Conservation (phyloP, 2,329 filamentous ascomycete species). For the Xylariomycetidae sp. region DNA sequence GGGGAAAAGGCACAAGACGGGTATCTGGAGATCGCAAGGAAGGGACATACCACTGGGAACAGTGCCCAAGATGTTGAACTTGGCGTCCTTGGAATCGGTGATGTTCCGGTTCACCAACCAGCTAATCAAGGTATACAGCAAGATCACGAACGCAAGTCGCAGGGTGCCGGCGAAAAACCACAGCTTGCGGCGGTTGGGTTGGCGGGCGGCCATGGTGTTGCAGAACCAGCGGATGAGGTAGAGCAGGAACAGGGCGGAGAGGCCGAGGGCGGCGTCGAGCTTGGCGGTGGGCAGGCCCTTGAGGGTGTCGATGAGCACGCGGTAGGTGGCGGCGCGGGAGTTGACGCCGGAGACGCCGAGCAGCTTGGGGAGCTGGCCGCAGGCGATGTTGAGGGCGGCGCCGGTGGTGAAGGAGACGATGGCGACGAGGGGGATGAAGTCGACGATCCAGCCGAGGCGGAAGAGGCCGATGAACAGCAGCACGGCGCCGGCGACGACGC, state of each 20-base stretch:
- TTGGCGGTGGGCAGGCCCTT: conserved; percentile 41
- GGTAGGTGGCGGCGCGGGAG: conserved; percentile 42
- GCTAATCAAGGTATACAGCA: conserved; percentile 74
- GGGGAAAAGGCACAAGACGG: too few species aligned
- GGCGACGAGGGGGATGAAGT: conserved; percentile 46
- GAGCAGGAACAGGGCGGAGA: conserved; percentile 62
- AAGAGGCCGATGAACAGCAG: conserved; percentile 43
- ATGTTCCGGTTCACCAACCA: conserved; percentile 61
- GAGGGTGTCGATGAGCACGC: conserved; percentile 45
- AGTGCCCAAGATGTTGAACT: conserved; percentile 57
- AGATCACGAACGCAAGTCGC: conserved; percentile 72
- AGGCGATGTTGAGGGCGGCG: conserved; percentile 43
- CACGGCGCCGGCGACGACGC: conserved; percentile 42
- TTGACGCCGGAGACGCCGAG: conserved; percentile 45
- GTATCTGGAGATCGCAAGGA: background rate
- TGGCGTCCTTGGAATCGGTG: conserved; percentile 41
- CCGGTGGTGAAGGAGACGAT: conserved; percentile 52
- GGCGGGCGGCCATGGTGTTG: conserved; percentile 57
- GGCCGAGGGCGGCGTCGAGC: conserved; percentile 67
- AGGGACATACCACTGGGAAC: conserved; percentile 59
- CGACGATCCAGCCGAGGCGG: conserved; percentile 48
- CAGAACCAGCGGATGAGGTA: conserved; percentile 61
- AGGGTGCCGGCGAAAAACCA: conserved; percentile 77
- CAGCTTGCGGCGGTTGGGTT: conserved; percentile 59
- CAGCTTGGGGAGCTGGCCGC: conserved; percentile 44